Base-by-base conservation (phyloP, 2,329 filamentous ascomycete genomes). In the Lasiodiplodia citricola region DNA sequence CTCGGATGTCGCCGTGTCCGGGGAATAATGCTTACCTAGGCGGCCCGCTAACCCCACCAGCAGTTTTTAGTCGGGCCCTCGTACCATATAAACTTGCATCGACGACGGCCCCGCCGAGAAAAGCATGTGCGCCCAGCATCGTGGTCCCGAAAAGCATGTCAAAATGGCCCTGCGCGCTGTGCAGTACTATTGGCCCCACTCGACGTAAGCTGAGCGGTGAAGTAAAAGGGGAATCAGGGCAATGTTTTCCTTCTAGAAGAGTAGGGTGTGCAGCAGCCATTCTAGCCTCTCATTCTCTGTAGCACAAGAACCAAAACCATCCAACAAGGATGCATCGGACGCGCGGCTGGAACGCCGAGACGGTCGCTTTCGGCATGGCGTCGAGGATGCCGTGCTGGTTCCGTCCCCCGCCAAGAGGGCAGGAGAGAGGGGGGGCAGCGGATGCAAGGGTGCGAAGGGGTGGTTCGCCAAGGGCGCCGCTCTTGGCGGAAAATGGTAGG, bases 401-500 rank as follows among this genome's bases (percentile, higher is more conserved):
- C 51, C 11, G 23, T 31, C 7, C 23, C 51, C 51, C 51, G 51
- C 51, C 51, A 54, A 54, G 51, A 38, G 37, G 37, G 28, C 28
- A 38, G 37, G 37, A 23, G 51, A 7, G 54, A 35, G 31, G 11
- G 35, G 18, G 31, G 37, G 23, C 58, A 51, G 41, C 28, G 28
- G 35, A 57, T 23, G 21, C 54, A 37, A 37, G 31, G 16, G n/a
- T 37, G n/a, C 23, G 18, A 37, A 47, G 41, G 35, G 18, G 25
- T 8, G 54, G 23, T 50, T n/a, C n/a, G 60, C 60, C 60, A 63
- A 63, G 60, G 28, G 60, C 60, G 60, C 25, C 60, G 60, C 60
- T 25, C 60, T 63, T 63, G 60, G 60, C 60, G 28, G 18, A 16
- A 47, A 47, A n/a, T 3, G 41, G 41, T 47, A 47, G 41, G 41